phyloP scores from a whole-genome alignment of 768 basidiomycete species.

The Kwoniella shandongensis region DNA sequence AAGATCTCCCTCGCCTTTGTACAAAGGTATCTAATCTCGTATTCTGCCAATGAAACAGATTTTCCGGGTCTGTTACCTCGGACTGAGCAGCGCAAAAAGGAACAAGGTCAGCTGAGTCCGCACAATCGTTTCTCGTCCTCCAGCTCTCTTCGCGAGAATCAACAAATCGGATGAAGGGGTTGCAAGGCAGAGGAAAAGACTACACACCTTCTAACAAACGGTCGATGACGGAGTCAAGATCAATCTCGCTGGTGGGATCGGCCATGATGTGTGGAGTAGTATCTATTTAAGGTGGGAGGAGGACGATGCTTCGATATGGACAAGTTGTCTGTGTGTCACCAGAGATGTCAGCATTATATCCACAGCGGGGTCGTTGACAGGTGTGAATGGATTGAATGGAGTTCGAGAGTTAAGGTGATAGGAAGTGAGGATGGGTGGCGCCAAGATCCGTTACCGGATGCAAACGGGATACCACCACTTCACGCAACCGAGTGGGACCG shows the following conservation, averaged over 20 bases:
- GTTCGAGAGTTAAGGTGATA: no score
- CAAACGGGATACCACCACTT: no score
- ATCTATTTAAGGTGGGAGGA: slow-evolving; percentile 2
- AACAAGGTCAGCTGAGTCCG: neutral
- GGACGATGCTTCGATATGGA: neutral
- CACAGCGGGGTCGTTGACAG: no score
- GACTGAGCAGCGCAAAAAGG: slow-evolving; percentile 58
- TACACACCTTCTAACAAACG: slow-evolving; percentile 89
- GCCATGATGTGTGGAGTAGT: slow-evolving; percentile 35
- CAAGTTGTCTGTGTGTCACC: neutral
- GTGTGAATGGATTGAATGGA: no score
- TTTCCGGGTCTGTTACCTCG: slow-evolving; percentile 98
- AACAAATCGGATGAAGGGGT: no score
- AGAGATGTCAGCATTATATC: no score
- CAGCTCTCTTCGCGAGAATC: no score
- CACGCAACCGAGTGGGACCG: no score
- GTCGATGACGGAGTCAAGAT: slow-evolving; percentile 99
- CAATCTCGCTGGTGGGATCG: slow-evolving; percentile 69
- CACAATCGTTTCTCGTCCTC: no score
- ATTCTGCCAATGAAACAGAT: slow-evolving; percentile 95
- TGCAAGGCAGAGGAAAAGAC: neutral
- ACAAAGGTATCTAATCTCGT: slow-evolving; percentile 99
- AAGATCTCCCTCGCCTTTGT: slow-evolving; percentile 99
- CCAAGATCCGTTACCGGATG: no score
- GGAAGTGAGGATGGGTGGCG: no score